Evolutionary conservation across 1,284 basidiomycete genomes (phyloP).

Genomic region (Papiliotrema flavescens): DNA sequence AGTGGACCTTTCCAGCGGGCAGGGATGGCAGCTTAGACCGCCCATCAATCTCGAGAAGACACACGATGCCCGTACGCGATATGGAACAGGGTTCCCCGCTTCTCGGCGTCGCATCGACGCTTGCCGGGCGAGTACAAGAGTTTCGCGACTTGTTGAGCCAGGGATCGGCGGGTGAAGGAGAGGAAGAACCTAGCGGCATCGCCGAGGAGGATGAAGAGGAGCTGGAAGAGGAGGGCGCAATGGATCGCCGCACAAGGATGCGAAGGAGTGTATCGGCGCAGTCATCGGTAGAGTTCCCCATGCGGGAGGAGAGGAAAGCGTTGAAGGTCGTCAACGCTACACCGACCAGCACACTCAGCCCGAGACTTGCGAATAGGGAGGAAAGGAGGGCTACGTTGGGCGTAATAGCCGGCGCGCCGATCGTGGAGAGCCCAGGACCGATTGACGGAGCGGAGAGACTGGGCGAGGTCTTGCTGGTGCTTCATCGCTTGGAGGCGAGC

Average conservation of each 20-base stretch:
- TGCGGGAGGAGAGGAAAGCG: background rate
- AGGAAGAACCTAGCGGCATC: background rate
- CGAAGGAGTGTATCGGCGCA: background rate
- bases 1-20: conserved; percentile 1
- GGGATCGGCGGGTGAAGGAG: background rate
- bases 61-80: background rate
- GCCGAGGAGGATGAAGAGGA: background rate
- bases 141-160: background rate
- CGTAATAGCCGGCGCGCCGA: background rate
- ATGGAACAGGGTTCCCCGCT: background rate
- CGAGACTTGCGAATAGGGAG: background rate
- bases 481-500: background rate
- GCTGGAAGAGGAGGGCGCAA: too few species aligned
- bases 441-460: background rate
- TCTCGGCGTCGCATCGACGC: conserved; percentile 1
- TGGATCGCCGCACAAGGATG: background rate
- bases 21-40: background rate
- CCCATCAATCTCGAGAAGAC: conserved; percentile 4
- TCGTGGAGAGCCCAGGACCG: background rate
- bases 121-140: background rate
- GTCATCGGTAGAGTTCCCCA: conserved; percentile 4
- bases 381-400: too few species aligned
- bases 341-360: background rate
- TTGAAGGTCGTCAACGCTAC: conserved; percentile 1
- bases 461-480: background rate